These are phyloP conservation scores for Polychytrium aggregatum DNA, from an alignment of 192 early-diverging fungal species.

Conservation along the genomic window DNA sequence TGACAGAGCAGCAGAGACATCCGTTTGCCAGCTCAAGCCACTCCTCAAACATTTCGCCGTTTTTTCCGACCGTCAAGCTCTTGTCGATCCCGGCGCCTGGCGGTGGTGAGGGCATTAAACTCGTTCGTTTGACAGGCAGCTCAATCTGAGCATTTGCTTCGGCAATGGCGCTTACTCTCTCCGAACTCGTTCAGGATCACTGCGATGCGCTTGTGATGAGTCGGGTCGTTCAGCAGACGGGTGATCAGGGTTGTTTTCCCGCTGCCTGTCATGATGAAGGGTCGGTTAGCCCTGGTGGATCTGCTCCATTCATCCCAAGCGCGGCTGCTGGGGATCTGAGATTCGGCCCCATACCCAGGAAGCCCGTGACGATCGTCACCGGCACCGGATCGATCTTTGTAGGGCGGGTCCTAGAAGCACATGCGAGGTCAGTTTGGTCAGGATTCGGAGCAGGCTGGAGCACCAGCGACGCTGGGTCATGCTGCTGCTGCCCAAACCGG, in stretches of 20 bases:
- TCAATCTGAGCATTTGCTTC: slow-evolving; percentile 2
- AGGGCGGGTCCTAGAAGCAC: not conserved
- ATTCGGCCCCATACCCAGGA: slow-evolving; percentile 27
- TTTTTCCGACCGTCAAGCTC: slow-evolving; percentile 66
- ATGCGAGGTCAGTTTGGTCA: not conserved
- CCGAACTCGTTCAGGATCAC: slow-evolving; percentile 99
- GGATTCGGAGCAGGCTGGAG: not conserved
- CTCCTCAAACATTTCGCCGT: slow-evolving; percentile 79
- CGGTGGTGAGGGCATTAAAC: slow-evolving; percentile 4
- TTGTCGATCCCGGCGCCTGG: slow-evolving; percentile 87
- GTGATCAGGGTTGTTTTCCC: slow-evolving; percentile 93
- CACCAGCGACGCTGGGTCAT: too few relatives aligned
- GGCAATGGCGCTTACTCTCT: slow-evolving; percentile 41
- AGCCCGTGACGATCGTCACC: slow-evolving; percentile 54
- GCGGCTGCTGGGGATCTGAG: not conserved
- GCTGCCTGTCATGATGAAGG: slow-evolving; percentile 14
- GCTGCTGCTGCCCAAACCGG: too few relatives aligned
- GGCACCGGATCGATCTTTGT: slow-evolving; percentile 32
- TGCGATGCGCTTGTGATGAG: slow-evolving; percentile 91
- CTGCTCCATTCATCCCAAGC: not conserved
- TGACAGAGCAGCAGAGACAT: slow-evolving; percentile 95
- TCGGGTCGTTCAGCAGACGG: slow-evolving; percentile 25
- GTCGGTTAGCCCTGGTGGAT: not conserved
- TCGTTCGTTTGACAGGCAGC: too few relatives aligned
- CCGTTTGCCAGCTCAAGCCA: slow-evolving; percentile 98